Conservation (phyloP, 2,329 filamentous ascomycete genomes). For the Metarhizium rileyi region DNA sequence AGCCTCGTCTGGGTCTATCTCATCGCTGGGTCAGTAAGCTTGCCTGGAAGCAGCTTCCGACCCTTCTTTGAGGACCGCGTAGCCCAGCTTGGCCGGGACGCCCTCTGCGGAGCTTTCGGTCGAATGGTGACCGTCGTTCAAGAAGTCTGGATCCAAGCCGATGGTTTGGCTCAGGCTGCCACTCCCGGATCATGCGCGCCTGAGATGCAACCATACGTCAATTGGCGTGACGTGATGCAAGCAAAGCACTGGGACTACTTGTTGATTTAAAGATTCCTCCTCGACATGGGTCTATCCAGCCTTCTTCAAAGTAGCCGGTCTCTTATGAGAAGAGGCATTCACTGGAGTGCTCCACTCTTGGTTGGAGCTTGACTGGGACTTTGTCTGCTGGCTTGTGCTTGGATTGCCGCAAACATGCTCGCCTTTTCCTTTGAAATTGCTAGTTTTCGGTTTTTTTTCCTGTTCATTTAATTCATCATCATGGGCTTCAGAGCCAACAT, state of each 20-base stretch:
- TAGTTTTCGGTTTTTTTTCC: slow-evolving; percentile 8
- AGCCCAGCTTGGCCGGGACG: slow-evolving; percentile 63
- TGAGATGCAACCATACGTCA: slow-evolving; percentile 55
- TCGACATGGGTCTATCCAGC: not conserved
- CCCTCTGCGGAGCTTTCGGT: slow-evolving; percentile 75
- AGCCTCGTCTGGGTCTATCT: slow-evolving; percentile 90
- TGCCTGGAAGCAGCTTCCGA: slow-evolving; percentile 65
- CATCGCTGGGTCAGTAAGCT: slow-evolving; percentile 71
- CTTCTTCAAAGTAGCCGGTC: slow-evolving; percentile 24
- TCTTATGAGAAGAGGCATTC: not conserved
- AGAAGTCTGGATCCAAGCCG: slow-evolving; percentile 79
- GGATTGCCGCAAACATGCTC: not conserved
- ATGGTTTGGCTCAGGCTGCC: slow-evolving; percentile 33
- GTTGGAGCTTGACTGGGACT: not conserved
- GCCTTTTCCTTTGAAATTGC: slow-evolving; percentile 5
- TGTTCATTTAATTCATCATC: slow-evolving; percentile 9
- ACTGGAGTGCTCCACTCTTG: no score
- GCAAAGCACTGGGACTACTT: slow-evolving; percentile 88
- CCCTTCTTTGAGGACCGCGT: slow-evolving; percentile 67
- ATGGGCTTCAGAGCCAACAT: slow-evolving; percentile 4
- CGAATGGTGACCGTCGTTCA: slow-evolving; percentile 68
- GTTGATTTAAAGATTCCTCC: slow-evolving; percentile 54
- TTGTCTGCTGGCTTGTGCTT: not conserved
- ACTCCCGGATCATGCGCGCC: slow-evolving; percentile 25
- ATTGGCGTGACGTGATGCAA: slow-evolving; percentile 93